Conservation (phyloP, 768 basidiomycete species). For the Postia placenta region DNA sequence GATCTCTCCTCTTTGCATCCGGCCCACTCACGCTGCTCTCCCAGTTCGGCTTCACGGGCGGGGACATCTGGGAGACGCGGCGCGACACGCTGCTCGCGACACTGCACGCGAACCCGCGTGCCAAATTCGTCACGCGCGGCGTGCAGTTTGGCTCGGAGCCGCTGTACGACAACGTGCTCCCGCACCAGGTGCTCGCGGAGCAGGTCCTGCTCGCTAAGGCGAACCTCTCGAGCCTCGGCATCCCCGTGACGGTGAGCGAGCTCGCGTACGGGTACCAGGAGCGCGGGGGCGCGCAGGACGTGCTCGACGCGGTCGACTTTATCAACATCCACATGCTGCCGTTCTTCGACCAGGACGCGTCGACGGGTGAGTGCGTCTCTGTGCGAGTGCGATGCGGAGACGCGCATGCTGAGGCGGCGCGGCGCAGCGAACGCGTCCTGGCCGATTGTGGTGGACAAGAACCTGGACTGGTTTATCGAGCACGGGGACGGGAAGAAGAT, state of each 20-base stretch:
- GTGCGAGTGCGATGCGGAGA: no score
- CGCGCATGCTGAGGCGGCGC: no score
- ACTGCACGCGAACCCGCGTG: constrained; percentile 22
- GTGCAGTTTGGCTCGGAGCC: constrained; percentile 23
- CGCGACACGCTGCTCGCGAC: constrained; percentile 21
- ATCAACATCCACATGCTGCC: constrained; percentile 23
- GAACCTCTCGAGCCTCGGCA: constrained; percentile 18
- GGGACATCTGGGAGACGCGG: constrained; percentile 17
- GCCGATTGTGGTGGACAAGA: constrained; percentile 46
- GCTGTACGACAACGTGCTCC: constrained; percentile 18
- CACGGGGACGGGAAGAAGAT: constrained; percentile 68
- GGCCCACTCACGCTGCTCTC: not conserved
- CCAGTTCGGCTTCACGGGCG: constrained; percentile 25
- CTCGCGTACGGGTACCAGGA: constrained; percentile 22
- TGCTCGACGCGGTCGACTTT: constrained; percentile 20
- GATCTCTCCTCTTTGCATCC: not conserved
- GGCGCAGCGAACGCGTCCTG: constrained; percentile 50
- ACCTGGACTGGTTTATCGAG: constrained; percentile 64
- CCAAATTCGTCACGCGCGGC: constrained; percentile 19
- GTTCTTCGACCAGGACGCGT: constrained; percentile 34
- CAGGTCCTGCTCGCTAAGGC: constrained; percentile 19
- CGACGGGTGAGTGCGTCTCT: constrained; percentile 36
- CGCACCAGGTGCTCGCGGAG: constrained; percentile 14
- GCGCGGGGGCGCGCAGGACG: constrained; percentile 21
- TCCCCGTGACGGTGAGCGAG: constrained; percentile 22